These are phyloP conservation scores for Boletus rubescentipes DNA, from an alignment of 768 basidiomycete species.

Conservation along the genomic window DNA sequence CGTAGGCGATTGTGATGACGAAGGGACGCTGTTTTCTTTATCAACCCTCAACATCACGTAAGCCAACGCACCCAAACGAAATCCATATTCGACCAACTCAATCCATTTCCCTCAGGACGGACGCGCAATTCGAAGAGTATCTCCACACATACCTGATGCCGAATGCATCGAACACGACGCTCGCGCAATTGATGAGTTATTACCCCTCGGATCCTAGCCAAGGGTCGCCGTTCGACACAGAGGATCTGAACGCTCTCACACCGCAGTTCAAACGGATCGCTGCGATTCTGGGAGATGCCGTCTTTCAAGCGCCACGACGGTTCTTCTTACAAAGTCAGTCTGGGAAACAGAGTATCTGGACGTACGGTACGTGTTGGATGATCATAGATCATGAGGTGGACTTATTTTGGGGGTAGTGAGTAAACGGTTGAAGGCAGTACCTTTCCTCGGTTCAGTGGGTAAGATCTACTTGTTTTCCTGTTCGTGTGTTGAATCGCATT, in stretches of 20 bases:
- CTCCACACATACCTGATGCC: conserved; percentile 22
- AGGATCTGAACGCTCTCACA: conserved; percentile 40
- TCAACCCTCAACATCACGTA: background rate
- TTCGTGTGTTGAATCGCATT: background rate
- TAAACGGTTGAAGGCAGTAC: conserved; percentile 44
- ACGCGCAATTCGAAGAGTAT: background rate
- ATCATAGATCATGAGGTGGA: background rate
- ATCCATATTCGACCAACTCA: too few species aligned
- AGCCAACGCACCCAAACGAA: background rate
- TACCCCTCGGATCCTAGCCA: conserved; percentile 41
- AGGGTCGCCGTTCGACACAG: conserved; percentile 57
- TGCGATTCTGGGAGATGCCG: conserved; percentile 48
- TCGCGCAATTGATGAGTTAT: conserved; percentile 26
- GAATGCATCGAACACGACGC: conserved; percentile 17
- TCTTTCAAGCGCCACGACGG: conserved; percentile 50
- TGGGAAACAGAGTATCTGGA: conserved; percentile 42
- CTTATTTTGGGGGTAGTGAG: conserved; percentile 33
- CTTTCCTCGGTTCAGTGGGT: conserved; percentile 46
- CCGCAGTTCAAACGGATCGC: conserved; percentile 53
- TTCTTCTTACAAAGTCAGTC: conserved; percentile 43
- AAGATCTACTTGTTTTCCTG: background rate
- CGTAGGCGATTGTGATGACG: conserved; percentile 37
- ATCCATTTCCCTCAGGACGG: background rate
- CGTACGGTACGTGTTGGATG: conserved; percentile 9
- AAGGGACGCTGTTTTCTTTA: conserved; percentile 39